phyloP scores from a whole-genome alignment of 2,329 filamentous ascomycete genomes.

The Sclerotinia glacialis region DNA sequence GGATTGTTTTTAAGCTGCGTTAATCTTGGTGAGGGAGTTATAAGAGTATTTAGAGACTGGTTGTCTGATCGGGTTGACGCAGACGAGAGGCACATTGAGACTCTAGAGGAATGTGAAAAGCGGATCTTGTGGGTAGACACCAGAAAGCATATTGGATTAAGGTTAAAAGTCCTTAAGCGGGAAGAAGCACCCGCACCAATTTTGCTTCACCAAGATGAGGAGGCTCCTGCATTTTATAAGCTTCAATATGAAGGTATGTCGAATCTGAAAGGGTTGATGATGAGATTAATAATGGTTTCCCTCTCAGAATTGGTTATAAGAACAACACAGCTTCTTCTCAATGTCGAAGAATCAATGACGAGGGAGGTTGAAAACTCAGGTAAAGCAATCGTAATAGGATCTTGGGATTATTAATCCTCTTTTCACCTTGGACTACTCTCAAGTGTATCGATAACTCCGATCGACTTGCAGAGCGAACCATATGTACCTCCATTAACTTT shows the following conservation, averaged over 20 bases:
- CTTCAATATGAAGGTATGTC: conserved; percentile 68
- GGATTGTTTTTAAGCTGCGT: conserved; percentile 63
- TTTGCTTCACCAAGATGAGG: conserved; percentile 49
- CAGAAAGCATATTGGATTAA: conserved; percentile 62
- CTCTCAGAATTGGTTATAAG: conserved; percentile 65
- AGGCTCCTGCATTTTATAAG: conserved; percentile 65
- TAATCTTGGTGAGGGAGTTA: conserved; percentile 64
- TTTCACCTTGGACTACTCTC: neutral
- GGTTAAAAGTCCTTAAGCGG: conserved; percentile 60
- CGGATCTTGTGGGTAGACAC: conserved; percentile 67
- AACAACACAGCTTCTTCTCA: conserved; percentile 60
- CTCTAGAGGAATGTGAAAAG: conserved; percentile 38
- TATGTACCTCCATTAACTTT: neutral
- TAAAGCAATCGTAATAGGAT: conserved; percentile 65
- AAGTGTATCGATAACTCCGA: neutral
- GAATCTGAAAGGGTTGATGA: no score
- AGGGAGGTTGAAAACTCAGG: conserved; percentile 59
- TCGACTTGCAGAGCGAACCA: neutral
- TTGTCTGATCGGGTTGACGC: conserved; percentile 44
- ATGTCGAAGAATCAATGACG: conserved; percentile 61
- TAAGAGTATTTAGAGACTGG: conserved; percentile 73
- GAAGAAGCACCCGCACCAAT: conserved; percentile 48
- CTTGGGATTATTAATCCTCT: conserved; percentile 34
- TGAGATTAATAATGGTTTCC: neutral
- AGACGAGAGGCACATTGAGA: neutral